Base-by-base conservation (phyloP, 257 asterid species). In the Solanum pennellii region DNA sequence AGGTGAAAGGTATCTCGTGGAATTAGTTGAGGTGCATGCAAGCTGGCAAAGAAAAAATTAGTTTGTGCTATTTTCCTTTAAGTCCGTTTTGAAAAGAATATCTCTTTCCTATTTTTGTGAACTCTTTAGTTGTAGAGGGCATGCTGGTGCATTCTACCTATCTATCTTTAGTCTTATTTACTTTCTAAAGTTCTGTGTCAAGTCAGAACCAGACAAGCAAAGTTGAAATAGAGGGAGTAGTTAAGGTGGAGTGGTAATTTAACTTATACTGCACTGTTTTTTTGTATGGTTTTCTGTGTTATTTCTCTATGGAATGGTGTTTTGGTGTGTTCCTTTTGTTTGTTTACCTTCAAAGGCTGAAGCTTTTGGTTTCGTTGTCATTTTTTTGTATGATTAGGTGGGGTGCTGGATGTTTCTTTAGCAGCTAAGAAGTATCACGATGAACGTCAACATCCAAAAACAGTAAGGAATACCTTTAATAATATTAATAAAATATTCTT, bases 391-490 rank as follows among this genome's bases (percentile, higher is more conserved):
- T 90, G 90, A 52, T 87, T 87, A 95, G 99, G 96, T 89, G 95
- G 96, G n/a, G 95, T 94, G 87, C 91, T 97, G 83, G 99, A 97
- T 90, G 92, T 94, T 90, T 92, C 94, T 72, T 89, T 89, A 87
- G 99, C 96, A 59, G 89, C 89, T 59, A 90, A 90, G 93, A 93
- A 90, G 87, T 93, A 91, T 89, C 18, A 88, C 16, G 91, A 93
- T 21, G 98, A 95, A 87, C 92, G 94, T 86, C 89, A 89, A 86
- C 92, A 84, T 85, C 99, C 99, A 71, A 88, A 93, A 85, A 87
- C 85, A 96, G 99, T 97, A 90, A 90, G 93, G 80, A 42, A 29
- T 80, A 52, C 72, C 16, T n/a, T 65, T n/a, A 62, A 62, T 65
- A n/a, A 65, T 20, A 21, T n/a, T 23, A 65, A 65, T 65, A n/a